A percentile compares a stretch with the other conserved stretches of the same genome.
phyloP scores from a whole-genome alignment of 2,329 filamentous ascomycete species.

The Dactylellina haptotyla region DNA sequence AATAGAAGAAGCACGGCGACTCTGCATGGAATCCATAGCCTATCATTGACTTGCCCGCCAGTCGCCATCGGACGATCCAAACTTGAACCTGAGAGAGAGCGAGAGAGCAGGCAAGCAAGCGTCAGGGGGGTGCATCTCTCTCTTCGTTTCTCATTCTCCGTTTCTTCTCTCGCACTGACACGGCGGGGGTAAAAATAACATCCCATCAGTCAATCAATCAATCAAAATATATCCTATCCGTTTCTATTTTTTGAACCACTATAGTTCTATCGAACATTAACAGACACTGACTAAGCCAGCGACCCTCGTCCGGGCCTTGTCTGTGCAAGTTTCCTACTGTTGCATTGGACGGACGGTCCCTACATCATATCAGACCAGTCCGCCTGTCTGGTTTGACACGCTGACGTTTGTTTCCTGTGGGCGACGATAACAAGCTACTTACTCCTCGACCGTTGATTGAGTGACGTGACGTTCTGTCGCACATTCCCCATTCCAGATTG shows the following conservation, averaged over 20 bases:
- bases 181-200: too few relatives aligned
- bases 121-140: too few relatives aligned
- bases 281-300: not conserved
- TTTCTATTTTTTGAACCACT: too few relatives aligned
- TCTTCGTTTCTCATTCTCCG: conserved; percentile 15
- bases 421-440: too few relatives aligned
- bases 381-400: conserved; percentile 29
- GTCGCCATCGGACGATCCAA: conserved; percentile 25
- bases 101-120: too few relatives aligned
- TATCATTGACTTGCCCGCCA: not conserved
- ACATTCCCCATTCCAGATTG: conserved; percentile 24
- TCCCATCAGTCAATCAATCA: too few relatives aligned
- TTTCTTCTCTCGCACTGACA: too few relatives aligned
- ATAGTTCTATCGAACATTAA: too few relatives aligned
- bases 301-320: conserved; percentile 2
- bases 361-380: conserved; percentile 16
- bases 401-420: conserved; percentile 40
- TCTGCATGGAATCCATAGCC: too few relatives aligned
- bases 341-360: conserved; percentile 14
- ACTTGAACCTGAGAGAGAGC: not conserved
- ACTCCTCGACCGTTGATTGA: not conserved
- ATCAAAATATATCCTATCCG: too few relatives aligned
- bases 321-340: conserved; percentile 22
- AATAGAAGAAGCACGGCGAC: too few relatives aligned
- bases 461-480: conserved; percentile 25